Conservation (phyloP, 345 rosid genomes). For the Ceriops tagal region DNA sequence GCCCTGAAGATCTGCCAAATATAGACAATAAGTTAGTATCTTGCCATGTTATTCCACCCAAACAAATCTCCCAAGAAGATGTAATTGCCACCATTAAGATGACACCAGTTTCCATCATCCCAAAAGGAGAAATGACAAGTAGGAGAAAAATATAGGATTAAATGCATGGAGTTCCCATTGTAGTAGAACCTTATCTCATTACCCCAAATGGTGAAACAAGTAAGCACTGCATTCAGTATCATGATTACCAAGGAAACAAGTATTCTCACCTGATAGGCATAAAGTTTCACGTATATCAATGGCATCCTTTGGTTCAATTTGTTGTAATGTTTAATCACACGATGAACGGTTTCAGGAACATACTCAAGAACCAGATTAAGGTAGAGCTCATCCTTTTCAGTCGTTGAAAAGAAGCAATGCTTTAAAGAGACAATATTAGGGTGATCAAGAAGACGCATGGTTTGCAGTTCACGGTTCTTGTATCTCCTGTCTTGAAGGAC, state of each 20-base stretch:
- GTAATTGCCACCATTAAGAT: not conserved
- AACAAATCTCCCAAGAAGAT: not conserved
- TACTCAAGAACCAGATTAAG: conserved; percentile 96
- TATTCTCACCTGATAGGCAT: conserved; percentile 73
- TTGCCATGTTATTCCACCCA: not conserved
- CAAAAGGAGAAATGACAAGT: not conserved
- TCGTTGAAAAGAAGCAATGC: conserved; percentile 97
- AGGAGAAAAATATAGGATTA: too few relatives aligned
- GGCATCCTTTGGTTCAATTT: conserved; percentile 93
- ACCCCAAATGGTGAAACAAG: too few relatives aligned
- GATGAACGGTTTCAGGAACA: conserved; percentile 92
- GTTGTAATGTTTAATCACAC: conserved; percentile 87
- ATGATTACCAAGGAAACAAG: not conserved
- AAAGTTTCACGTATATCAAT: conserved; percentile 80
- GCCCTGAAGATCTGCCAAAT: conserved; percentile 84
- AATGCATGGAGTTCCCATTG: too few relatives aligned
- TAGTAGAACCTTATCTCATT: too few relatives aligned
- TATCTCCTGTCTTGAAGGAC: conserved; percentile 95
- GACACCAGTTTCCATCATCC: not conserved
- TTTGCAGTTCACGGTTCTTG: conserved; percentile 96
- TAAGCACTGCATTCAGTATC: too few relatives aligned
- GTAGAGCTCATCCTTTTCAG: conserved; percentile 92
- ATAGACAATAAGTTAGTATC: conserved; percentile 7
- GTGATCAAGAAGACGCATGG: conserved; percentile 97
- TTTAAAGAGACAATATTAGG: conserved; percentile 83